These are phyloP conservation scores for Wickerhamiella occidentalis DNA, from an alignment of 805 yeast species.

Conservation along the genomic window DNA sequence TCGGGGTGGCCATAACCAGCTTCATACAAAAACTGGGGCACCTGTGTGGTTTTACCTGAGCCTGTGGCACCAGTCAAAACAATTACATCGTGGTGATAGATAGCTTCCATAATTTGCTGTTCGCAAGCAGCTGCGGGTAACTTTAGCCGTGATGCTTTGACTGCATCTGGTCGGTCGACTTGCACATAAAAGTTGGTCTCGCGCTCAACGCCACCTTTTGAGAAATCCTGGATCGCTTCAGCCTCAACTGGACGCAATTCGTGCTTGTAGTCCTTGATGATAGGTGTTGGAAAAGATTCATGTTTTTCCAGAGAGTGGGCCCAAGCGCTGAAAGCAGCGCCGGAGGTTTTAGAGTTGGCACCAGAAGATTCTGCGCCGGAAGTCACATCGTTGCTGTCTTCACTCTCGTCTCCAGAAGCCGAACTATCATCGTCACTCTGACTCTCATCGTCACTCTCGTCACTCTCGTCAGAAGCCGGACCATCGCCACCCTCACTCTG, in stretches of 20 bases:
- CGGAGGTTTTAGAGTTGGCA: conserved; percentile 29
- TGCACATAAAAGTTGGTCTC: conserved; percentile 49
- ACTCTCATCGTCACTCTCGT: conserved; percentile 17
- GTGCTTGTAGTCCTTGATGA: conserved; percentile 37
- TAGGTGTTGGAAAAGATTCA: conserved; percentile 46
- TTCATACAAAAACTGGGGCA: conserved; percentile 90
- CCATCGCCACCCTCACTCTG: too few relatives aligned
- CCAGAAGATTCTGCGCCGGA: too few relatives aligned
- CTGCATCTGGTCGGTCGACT: conserved; percentile 50
- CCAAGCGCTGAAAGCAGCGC: conserved; percentile 74
- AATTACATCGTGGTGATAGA: conserved; percentile 80
- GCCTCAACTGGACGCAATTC: conserved; percentile 59
- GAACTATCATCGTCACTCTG: conserved; percentile 10
- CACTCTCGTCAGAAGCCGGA: too few relatives aligned
- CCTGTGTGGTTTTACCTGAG: conserved; percentile 96
- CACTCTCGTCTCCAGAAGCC: not conserved
- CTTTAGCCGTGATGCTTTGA: conserved; percentile 55
- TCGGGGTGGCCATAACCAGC: conserved; percentile 68
- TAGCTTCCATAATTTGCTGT: conserved; percentile 88
- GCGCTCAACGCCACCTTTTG: conserved; percentile 21
- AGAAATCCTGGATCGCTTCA: conserved; percentile 41
- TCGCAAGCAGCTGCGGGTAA: conserved; percentile 88
- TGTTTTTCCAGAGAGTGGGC: conserved; percentile 61
- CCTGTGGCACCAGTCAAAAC: conserved; percentile 97
- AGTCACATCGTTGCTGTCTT: not conserved